Evolutionary conservation across 441 rosid genomes (phyloP).

Genomic region (Manihot esculenta): DNA sequence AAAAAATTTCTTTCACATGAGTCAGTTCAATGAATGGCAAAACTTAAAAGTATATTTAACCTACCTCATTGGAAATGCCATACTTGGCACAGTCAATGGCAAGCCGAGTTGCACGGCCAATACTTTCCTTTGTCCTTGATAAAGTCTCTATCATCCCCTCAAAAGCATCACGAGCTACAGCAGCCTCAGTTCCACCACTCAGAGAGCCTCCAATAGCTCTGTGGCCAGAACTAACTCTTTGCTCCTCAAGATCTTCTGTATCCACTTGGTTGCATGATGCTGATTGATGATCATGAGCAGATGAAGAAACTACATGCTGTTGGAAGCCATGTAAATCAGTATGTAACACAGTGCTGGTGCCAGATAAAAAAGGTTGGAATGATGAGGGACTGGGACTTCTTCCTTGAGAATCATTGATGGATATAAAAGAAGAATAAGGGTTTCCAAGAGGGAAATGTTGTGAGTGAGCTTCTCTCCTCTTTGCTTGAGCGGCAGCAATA

Average conservation of each 20-base stretch:
- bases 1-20: not conserved
- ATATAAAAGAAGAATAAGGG: slow-evolving; percentile 39
- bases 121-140: slow-evolving; percentile 98
- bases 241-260: slow-evolving; percentile 73
- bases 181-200: slow-evolving; percentile 96
- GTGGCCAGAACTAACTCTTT: slow-evolving; percentile 67
- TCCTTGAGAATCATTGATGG: slow-evolving; percentile 48
- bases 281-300: slow-evolving; percentile 50
- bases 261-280: slow-evolving; percentile 47
- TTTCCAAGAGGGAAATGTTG: slow-evolving; percentile 54
- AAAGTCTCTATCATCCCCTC: slow-evolving; percentile 99
- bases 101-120: slow-evolving; percentile 98
- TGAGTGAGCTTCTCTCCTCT: slow-evolving; percentile 81
- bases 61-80: slow-evolving; percentile 96
- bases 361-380: slow-evolving; percentile 46
- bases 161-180: slow-evolving; percentile 98
- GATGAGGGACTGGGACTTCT: slow-evolving; percentile 59
- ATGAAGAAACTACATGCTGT: slow-evolving; percentile 51
- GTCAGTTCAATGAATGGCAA: slow-evolving; percentile 6
- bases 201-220: slow-evolving; percentile 72
- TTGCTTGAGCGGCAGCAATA: slow-evolving; percentile 98
- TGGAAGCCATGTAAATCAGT: slow-evolving; percentile 45
- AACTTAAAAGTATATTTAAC: slow-evolving; percentile 8
- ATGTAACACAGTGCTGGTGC: slow-evolving; percentile 37
- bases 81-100: slow-evolving; percentile 99